Conservation (phyloP, 225 moss, liverwort and hornwort species). For the Takakia lepidozioides region DNA sequence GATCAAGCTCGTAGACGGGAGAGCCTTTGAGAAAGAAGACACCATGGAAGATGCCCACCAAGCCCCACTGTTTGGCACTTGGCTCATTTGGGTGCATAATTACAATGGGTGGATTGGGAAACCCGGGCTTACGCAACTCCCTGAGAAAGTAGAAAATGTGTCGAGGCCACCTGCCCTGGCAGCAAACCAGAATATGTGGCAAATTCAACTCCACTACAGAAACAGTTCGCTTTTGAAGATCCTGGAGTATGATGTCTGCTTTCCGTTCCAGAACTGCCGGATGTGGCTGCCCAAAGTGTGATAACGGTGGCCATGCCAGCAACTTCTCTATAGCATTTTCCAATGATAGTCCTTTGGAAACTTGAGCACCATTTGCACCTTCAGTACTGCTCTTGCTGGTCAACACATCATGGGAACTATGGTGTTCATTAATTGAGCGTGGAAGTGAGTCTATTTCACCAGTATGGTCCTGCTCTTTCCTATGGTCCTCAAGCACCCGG, state of each 20-base stretch:
- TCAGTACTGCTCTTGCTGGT: neutral
- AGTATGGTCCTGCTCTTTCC: no score
- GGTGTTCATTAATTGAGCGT: conserved; percentile 5
- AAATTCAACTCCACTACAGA: conserved; percentile 48
- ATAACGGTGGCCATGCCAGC: conserved; percentile 73
- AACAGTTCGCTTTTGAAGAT: conserved; percentile 53
- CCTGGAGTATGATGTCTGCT: conserved; percentile 39
- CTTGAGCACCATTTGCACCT: neutral
- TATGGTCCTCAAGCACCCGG: neutral
- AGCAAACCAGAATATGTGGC: conserved; percentile 79
- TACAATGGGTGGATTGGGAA: conserved; percentile 45
- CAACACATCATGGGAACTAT: neutral
- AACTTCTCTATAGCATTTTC: conserved; percentile 53
- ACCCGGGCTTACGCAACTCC: conserved; percentile 41
- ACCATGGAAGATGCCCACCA: conserved; percentile 66
- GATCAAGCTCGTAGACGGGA: conserved; percentile 81
- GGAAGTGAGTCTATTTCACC: neutral
- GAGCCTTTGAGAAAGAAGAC: conserved; percentile 76
- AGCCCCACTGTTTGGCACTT: conserved; percentile 66
- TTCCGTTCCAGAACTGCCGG: conserved; percentile 60
- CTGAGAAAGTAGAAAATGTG: conserved; percentile 79
- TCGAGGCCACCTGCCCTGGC: conserved; percentile 70
- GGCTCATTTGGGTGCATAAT: conserved; percentile 61
- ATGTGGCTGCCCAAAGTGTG: conserved; percentile 61
- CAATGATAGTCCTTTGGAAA: conserved; percentile 23